These are phyloP conservation scores for Cladophialophora chaetospira DNA, from an alignment of 2,329 filamentous ascomycete species.

Conservation along the genomic window DNA sequence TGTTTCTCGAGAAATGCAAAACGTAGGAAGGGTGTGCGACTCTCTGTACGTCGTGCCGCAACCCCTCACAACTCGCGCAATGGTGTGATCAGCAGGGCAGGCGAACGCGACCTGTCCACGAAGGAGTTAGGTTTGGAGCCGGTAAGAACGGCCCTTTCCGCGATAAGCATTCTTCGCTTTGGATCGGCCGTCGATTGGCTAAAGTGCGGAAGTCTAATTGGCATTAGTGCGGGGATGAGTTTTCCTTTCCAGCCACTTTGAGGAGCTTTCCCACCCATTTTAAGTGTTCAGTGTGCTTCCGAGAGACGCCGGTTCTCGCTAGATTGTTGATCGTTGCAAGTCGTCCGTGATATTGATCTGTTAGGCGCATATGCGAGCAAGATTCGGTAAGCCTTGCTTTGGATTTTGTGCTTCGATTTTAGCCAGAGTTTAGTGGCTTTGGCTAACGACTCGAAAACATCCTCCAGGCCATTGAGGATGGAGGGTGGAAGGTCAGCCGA, in stretches of 20 bases:
- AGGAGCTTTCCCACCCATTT: not conserved
- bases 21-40: not conserved
- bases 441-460: not conserved
- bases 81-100: not conserved
- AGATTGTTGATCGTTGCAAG: constrained; percentile 4
- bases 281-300: not conserved
- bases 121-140: not conserved
- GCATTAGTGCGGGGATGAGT: constrained; percentile 16
- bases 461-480: not conserved
- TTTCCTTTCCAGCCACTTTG: not conserved
- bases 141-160: constrained; percentile 16
- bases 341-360: constrained; percentile 11
- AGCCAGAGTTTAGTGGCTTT: not conserved
- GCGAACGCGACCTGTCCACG: not conserved
- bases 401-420: not conserved
- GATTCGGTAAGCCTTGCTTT: not conserved
- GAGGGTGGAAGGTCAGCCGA: not conserved
- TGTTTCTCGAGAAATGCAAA: not conserved
- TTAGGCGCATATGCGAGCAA: constrained; percentile 11
- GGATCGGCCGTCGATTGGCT: constrained; percentile 15
- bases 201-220: constrained; percentile 4
- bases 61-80: constrained; percentile 1
- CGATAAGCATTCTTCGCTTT: constrained; percentile 15
- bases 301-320: constrained; percentile 5
- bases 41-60: not conserved